Percentiles rank a stretch among this genome's conserved stretches.
These are phyloP conservation scores for Plasmodium ovale DNA, from an alignment of 169 alveolate genomes.

Conservation along the genomic window DNA sequence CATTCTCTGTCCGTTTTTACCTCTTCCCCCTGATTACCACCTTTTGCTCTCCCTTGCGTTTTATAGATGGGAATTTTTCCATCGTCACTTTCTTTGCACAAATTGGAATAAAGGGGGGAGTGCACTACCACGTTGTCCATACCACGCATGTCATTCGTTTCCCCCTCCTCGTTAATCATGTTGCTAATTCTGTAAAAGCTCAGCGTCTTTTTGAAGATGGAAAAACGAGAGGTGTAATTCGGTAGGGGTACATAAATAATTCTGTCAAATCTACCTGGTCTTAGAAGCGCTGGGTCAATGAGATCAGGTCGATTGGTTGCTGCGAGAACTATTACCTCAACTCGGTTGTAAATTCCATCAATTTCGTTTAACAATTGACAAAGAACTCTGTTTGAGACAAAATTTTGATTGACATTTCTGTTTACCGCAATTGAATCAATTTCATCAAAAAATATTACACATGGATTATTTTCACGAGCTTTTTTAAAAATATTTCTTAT, in stretches of 20 bases:
- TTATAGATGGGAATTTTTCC: background rate
- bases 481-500: constrained; percentile 96
- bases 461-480: constrained; percentile 97
- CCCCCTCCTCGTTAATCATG: background rate
- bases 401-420: constrained; percentile 68
- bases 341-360: constrained; percentile 96
- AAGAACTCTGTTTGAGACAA: constrained; percentile 96
- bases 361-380: constrained; percentile 98
- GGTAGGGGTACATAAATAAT: constrained; percentile 98
- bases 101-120: too few species aligned
- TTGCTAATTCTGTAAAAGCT: constrained; percentile 49
- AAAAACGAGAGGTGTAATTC: constrained; percentile 92
- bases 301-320: constrained; percentile 99
- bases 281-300: constrained; percentile 96
- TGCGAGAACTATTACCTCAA: constrained; percentile 96
- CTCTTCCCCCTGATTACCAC: background rate
- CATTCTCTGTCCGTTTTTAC: background rate
- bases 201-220: constrained; percentile 90
- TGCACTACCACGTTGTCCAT: too few species aligned
- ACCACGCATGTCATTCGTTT: too few species aligned
- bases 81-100: too few species aligned
- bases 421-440: constrained; percentile 94
- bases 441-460: constrained; percentile 99
- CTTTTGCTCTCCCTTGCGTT: background rate
- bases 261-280: constrained; percentile 99